Percentiles rank a stretch among this genome's conserved stretches.
phyloP scores from a whole-genome alignment of 2,329 filamentous ascomycete species.

The Aspergillus sclerotialis region DNA sequence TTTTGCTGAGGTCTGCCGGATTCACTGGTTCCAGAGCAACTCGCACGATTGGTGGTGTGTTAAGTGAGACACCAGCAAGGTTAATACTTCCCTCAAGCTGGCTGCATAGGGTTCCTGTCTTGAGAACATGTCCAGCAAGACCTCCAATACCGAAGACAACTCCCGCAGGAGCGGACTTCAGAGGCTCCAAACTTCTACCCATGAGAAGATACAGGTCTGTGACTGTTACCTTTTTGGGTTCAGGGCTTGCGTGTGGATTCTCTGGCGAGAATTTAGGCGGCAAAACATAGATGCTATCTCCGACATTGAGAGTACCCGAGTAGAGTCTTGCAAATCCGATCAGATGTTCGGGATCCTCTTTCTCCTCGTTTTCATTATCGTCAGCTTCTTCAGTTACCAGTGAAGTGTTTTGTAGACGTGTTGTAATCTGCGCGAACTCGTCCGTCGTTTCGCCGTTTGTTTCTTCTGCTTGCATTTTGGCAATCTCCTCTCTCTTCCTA shows the following conservation, averaged over 20 bases:
- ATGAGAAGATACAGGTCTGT: constrained; percentile 91
- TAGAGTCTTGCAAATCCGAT: constrained; percentile 93
- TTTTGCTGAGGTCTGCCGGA: constrained; percentile 84
- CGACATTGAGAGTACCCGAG: constrained; percentile 81
- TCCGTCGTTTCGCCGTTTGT: constrained; percentile 31
- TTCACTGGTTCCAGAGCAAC: constrained; percentile 92
- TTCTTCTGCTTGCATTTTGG: constrained; percentile 62
- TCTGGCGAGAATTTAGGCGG: constrained; percentile 89
- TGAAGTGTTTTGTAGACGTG: constrained; percentile 54
- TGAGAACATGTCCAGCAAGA: constrained; percentile 86
- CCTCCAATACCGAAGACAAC: constrained; percentile 94
- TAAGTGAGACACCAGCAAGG: constrained; percentile 74
- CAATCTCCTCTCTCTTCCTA: constrained; percentile 83
- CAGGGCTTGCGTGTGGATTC: constrained; percentile 61
- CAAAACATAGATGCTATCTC: constrained; percentile 84
- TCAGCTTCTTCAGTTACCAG: constrained; percentile 48
- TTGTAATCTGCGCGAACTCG: constrained; percentile 51
- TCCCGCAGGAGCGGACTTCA: constrained; percentile 80
- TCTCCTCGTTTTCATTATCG: constrained; percentile 50
- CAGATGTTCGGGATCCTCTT: constrained; percentile 72
- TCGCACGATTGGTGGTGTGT: constrained; percentile 84
- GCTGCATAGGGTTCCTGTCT: constrained; percentile 89
- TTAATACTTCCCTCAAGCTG: constrained; percentile 81
- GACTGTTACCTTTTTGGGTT: constrained; percentile 75
- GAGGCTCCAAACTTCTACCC: constrained; percentile 78